Percentiles rank a stretch among this genome's conserved stretches.
phyloP scores from a whole-genome alignment of 1,284 basidiomycete species.

The Paramarasmius palmivorus region DNA sequence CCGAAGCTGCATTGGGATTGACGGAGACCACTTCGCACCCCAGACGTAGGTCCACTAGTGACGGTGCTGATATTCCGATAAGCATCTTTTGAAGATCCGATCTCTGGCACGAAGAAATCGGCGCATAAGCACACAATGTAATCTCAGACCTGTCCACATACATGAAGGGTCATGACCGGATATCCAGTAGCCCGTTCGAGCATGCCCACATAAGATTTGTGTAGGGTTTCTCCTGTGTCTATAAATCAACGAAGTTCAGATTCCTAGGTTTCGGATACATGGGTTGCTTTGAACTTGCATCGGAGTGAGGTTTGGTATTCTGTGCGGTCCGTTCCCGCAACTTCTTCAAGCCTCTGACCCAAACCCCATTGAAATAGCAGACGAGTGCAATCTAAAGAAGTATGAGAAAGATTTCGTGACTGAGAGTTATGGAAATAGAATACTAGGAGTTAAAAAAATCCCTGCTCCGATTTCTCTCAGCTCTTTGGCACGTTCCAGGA shows the following conservation, averaged over 20 bases:
- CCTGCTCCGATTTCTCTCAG: conserved; percentile 49
- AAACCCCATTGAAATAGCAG: conserved; percentile 55
- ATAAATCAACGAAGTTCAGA: no score
- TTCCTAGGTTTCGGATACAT: neutral
- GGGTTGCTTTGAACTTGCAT: conserved; percentile 32
- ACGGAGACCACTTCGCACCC: conserved; percentile 38
- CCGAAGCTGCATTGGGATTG: conserved; percentile 33
- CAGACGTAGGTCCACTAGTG: conserved; percentile 39
- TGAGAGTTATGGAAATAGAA: neutral
- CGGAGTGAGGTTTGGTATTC: conserved; percentile 42
- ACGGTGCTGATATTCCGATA: conserved; percentile 40
- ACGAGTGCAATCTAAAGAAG: conserved; percentile 34
- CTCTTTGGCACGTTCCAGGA: conserved; percentile 33
- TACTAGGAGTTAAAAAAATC: conserved; percentile 40
- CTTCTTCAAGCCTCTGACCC: conserved; percentile 37
- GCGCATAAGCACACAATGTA: no score
- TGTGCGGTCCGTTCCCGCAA: conserved; percentile 37
- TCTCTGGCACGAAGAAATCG: conserved; percentile 41
- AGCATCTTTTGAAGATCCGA: conserved; percentile 51
- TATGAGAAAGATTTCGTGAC: no score
- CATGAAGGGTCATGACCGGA: no score
- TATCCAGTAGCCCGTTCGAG: no score
- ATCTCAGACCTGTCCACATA: no score
- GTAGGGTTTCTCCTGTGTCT: no score
- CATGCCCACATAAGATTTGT: no score